Evolutionary conservation across 2,329 filamentous ascomycete species (phyloP).

Genomic region (Esteya vermicola): DNA sequence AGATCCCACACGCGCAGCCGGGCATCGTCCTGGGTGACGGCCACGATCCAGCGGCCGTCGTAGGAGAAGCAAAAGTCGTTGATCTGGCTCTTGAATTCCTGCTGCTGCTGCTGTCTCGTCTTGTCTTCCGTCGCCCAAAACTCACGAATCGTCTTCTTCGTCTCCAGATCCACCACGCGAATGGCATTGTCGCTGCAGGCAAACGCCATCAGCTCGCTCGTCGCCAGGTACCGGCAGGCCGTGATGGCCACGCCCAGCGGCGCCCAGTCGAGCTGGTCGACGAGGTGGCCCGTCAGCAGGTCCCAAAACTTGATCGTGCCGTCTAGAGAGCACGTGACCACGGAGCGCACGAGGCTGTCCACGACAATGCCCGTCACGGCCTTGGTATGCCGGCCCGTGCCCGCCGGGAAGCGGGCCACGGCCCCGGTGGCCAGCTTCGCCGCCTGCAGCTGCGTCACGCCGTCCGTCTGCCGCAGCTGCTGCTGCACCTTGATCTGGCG

Average conservation of each 20-base stretch:
- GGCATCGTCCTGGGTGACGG: slow-evolving; percentile 69
- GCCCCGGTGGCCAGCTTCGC: slow-evolving; percentile 16
- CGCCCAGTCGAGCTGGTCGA: slow-evolving; percentile 74
- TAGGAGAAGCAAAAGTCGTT: slow-evolving; percentile 82
- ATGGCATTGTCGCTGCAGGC: slow-evolving; percentile 82
- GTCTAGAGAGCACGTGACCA: slow-evolving; percentile 79
- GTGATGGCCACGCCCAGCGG: slow-evolving; percentile 57
- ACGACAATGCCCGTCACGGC: slow-evolving; percentile 76
- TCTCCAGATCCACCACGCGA: slow-evolving; percentile 79
- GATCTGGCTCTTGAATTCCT: slow-evolving; percentile 34
- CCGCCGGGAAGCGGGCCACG: slow-evolving; percentile 21
- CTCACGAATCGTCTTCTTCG: slow-evolving; percentile 80
- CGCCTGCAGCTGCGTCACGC: slow-evolving; percentile 37
- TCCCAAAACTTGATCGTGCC: slow-evolving; percentile 98
- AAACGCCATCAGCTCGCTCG: slow-evolving; percentile 75
- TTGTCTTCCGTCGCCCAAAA: slow-evolving; percentile 49
- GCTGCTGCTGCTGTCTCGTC: neutral
- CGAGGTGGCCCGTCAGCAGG: slow-evolving; percentile 66
- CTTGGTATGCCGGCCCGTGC: slow-evolving; percentile 62
- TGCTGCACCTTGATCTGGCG: slow-evolving; percentile 58
- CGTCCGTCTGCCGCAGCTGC: slow-evolving; percentile 41
- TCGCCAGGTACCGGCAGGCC: slow-evolving; percentile 64
- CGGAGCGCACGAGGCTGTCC: slow-evolving; percentile 73
- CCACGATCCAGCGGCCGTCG: slow-evolving; percentile 87
- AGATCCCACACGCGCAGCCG: slow-evolving; percentile 85